Percentiles rank a stretch among this genome's conserved stretches.
These are phyloP conservation scores for Candida mesenterica DNA, from an alignment of 1,139 yeast genomes.

Conservation along the genomic window DNA sequence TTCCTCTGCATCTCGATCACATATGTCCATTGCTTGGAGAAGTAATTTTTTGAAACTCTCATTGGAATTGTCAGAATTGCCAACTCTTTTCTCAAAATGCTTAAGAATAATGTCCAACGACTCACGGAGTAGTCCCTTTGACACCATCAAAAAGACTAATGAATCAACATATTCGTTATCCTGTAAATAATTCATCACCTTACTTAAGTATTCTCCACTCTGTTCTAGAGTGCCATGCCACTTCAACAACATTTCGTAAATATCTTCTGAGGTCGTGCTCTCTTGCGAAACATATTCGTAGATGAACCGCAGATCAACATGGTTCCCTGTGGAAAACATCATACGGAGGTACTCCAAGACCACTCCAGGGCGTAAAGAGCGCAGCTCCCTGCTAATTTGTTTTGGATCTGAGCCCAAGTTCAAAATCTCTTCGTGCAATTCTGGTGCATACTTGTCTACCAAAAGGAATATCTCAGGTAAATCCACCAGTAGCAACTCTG, in stretches of 20 bases:
- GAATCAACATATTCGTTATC: conserved; percentile 2
- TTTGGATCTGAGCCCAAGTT: too few relatives aligned
- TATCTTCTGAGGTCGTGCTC: too few relatives aligned
- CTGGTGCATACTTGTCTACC: conserved; percentile 36
- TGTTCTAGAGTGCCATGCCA: conserved; percentile 18
- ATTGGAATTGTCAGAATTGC: conserved; percentile 13
- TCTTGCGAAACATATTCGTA: too few relatives aligned
- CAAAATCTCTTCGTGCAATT: conserved; percentile 25
- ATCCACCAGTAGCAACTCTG: conserved; percentile 32
- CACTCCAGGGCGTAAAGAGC: too few relatives aligned
- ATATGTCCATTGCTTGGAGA: conserved; percentile 33
- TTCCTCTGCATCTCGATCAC: conserved; percentile 29
- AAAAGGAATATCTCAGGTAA: conserved; percentile 35
- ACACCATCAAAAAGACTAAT: conserved; percentile 5
- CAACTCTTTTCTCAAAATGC: conserved; percentile 15
- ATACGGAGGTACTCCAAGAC: too few relatives aligned
- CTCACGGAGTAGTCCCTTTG: conserved; percentile 8
- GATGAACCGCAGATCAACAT: too few relatives aligned
- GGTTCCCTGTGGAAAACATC: too few relatives aligned
- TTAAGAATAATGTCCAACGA: conserved; percentile 29
- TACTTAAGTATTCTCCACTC: conserved; percentile 27
- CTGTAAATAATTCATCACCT: conserved; percentile 16
- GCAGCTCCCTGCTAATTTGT: too few relatives aligned
- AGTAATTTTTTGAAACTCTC: conserved; percentile 13
- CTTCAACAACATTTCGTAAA: conserved; percentile 2